Conservation (phyloP, 305 asterid genomes). For the Fraxinus sp. region DNA sequence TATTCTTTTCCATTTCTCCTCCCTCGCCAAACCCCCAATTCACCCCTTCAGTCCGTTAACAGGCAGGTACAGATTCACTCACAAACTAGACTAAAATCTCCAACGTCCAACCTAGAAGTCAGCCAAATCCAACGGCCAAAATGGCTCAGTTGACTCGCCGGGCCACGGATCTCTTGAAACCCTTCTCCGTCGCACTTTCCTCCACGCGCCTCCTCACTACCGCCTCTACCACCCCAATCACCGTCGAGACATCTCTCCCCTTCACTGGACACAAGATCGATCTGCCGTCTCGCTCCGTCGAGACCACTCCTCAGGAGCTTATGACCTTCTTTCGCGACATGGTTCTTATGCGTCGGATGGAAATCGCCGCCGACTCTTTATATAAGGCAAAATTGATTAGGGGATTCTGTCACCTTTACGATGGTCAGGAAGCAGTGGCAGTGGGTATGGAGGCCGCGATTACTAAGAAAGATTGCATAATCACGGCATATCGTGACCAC, state of each 20-base stretch:
- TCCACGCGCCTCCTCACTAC: slow-evolving; percentile 53
- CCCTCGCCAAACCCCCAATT: slow-evolving; percentile 29
- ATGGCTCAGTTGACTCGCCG: slow-evolving; percentile 73
- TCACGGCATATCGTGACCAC: slow-evolving; percentile 84
- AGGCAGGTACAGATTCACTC: not conserved
- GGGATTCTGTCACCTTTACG: slow-evolving; percentile 89
- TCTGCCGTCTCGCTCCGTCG: slow-evolving; percentile 75
- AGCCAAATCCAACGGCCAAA: slow-evolving; percentile 29
- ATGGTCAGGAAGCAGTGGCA: slow-evolving; percentile 86
- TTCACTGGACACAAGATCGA: slow-evolving; percentile 82
- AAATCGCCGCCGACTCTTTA: slow-evolving; percentile 87
- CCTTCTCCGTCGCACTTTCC: slow-evolving; percentile 36
- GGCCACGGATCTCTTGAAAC: slow-evolving; percentile 37
- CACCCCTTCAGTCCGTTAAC: slow-evolving; percentile 24
- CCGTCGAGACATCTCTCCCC: slow-evolving; percentile 75
- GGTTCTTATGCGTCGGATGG: slow-evolving; percentile 89
- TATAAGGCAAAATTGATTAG: slow-evolving; percentile 84
- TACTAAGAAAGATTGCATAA: slow-evolving; percentile 68
- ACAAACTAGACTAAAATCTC: not conserved
- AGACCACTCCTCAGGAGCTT: slow-evolving; percentile 59
- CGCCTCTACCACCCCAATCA: slow-evolving; percentile 52
- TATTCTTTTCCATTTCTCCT: not conserved
- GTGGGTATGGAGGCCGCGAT: slow-evolving; percentile 93
- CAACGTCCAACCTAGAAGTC: slow-evolving; percentile 12
- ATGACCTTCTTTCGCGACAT: slow-evolving; percentile 68